A percentile compares a stretch with the other conserved stretches of the same genome.
These are phyloP conservation scores for Colletotrichum salicis DNA, from an alignment of 2,329 filamentous ascomycete genomes.

Conservation along the genomic window DNA sequence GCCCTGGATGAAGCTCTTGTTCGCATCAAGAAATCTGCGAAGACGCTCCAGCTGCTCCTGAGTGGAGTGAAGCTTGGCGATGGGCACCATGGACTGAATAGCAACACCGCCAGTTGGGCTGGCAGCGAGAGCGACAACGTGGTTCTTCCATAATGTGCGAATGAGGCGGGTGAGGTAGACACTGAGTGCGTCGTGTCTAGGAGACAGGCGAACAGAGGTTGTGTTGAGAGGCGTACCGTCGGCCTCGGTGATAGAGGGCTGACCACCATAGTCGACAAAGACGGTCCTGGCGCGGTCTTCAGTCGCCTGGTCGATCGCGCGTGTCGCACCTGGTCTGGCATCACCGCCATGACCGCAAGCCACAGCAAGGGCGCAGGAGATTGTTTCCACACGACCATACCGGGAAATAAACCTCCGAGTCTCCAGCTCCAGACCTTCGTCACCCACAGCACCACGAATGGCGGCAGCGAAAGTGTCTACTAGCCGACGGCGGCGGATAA, in stretches of 20 bases:
- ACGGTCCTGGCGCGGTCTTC: slow-evolving; percentile 85
- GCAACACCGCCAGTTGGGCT: slow-evolving; percentile 68
- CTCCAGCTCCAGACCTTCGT: slow-evolving; percentile 84
- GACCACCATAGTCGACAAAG: slow-evolving; percentile 93
- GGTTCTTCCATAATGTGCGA: slow-evolving; percentile 86
- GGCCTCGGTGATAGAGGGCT: slow-evolving; percentile 82
- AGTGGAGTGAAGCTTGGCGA: slow-evolving; percentile 76
- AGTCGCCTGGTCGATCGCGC: slow-evolving; percentile 85
- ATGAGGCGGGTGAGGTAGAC: slow-evolving; percentile 90
- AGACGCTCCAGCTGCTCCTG: slow-evolving; percentile 85
- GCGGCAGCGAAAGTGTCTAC: slow-evolving; percentile 92
- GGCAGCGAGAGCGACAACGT: slow-evolving; percentile 70
- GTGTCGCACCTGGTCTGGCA: slow-evolving; percentile 73
- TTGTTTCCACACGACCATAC: slow-evolving; percentile 89
- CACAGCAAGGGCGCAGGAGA: slow-evolving; percentile 91
- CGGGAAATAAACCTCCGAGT: slow-evolving; percentile 84
- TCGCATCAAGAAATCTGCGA: slow-evolving; percentile 84
- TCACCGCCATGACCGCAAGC: slow-evolving; percentile 94
- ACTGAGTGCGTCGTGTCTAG: slow-evolving; percentile 87
- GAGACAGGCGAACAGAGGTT: slow-evolving; percentile 87
- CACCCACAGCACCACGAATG: slow-evolving; percentile 77
- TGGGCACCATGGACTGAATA: slow-evolving; percentile 74
- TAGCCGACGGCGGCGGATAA: slow-evolving; percentile 83
- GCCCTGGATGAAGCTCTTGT: slow-evolving; percentile 91
- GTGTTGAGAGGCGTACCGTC: slow-evolving; percentile 77